Conservation (phyloP, 2,329 filamentous ascomycete species). For the Sclerotiophoma versabilis region DNA sequence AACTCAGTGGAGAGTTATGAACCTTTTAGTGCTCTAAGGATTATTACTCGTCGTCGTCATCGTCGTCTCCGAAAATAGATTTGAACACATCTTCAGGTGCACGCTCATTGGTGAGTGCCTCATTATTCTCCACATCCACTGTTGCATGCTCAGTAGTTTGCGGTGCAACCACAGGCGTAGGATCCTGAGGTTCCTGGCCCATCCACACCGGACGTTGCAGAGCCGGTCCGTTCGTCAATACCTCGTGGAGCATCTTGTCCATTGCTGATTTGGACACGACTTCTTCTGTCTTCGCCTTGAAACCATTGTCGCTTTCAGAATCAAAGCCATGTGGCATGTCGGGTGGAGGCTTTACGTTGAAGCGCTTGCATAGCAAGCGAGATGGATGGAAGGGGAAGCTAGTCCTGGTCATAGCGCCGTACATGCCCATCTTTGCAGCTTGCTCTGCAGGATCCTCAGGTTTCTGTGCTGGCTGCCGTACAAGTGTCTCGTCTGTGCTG, state of each 20-base stretch:
- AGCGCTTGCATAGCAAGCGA: constrained; percentile 89
- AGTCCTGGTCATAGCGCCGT: constrained; percentile 82
- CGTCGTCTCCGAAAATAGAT: constrained; percentile 91
- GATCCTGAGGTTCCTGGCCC: constrained; percentile 14
- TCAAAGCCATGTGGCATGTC: constrained; percentile 67
- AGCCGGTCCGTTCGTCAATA: constrained; percentile 34
- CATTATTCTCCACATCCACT: constrained; percentile 78
- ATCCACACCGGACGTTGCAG: constrained; percentile 43
- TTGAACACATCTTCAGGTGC: constrained; percentile 84
- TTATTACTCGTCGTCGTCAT: constrained; percentile 46
- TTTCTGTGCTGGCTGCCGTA: constrained; percentile 63
- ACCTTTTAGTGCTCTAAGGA: no score
- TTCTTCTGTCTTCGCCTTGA: constrained; percentile 47
- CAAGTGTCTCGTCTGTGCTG: constrained; percentile 40
- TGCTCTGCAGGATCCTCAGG: constrained; percentile 80
- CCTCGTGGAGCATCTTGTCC: constrained; percentile 45
- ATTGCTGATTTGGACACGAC: constrained; percentile 63
- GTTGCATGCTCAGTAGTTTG: constrained; percentile 31
- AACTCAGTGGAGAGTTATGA: no score
- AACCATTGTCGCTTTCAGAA: constrained; percentile 44
- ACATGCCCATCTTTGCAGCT: constrained; percentile 91
- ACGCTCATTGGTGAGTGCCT: constrained; percentile 75
- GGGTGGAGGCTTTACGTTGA: constrained; percentile 80
- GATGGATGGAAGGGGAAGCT: constrained; percentile 78
- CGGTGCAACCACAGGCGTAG: constrained; percentile 1